Conservation (phyloP, 306 rosid species). For the Betula pendula region DNA sequence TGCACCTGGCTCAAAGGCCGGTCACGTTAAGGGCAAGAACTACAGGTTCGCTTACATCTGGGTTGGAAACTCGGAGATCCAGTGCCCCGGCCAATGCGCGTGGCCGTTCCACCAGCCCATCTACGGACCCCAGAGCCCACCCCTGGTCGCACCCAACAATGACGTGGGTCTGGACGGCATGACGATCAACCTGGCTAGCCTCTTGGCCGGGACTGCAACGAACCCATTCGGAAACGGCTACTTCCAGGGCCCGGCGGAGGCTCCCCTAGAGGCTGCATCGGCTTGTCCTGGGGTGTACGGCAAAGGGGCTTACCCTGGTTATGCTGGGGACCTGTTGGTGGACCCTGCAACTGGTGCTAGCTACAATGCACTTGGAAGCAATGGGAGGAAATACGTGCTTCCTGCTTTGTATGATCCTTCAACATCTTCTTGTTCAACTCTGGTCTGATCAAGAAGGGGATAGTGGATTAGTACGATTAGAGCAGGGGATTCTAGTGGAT, state of each 20-base stretch:
- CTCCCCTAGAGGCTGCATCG: conserved; percentile 68
- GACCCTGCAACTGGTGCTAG: conserved; percentile 62
- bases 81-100: conserved; percentile 77
- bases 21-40: conserved; percentile 33
- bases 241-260: conserved; percentile 58
- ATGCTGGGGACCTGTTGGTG: conserved; percentile 52
- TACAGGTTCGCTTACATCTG: conserved; percentile 68
- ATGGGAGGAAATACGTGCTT: conserved; percentile 62
- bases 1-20: neutral
- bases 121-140: conserved; percentile 60
- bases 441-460: conserved; percentile 32
- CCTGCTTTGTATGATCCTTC: conserved; percentile 68
- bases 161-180: conserved; percentile 72
- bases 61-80: conserved; percentile 77
- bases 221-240: conserved; percentile 79
- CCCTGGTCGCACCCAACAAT: conserved; percentile 63
- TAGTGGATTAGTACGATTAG: neutral
- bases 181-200: conserved; percentile 61
- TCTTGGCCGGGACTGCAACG: conserved; percentile 72
- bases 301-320: conserved; percentile 72
- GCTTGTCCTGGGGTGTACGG: conserved; percentile 72
- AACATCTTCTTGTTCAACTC: conserved; percentile 54
- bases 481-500: neutral
- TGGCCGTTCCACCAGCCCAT: conserved; percentile 74
- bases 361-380: conserved; percentile 59